Evolutionary conservation across 306 rosid genomes (phyloP).

Genomic region (Astragalus glycyphyllos): DNA sequence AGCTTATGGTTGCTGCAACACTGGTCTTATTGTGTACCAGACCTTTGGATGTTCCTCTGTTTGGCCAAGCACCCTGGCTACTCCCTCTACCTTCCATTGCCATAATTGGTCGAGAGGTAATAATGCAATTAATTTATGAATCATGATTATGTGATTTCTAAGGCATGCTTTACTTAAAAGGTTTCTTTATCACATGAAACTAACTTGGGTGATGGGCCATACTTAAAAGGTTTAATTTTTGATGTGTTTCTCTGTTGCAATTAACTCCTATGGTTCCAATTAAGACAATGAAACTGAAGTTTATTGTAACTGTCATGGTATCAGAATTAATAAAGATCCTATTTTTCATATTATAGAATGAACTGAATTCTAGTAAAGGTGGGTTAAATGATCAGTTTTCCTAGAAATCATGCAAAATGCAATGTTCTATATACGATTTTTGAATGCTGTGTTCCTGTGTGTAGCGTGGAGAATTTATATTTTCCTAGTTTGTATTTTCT

Average conservation of each 20-base stretch:
- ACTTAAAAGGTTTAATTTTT: background rate
- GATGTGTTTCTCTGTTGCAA: constrained; percentile 14
- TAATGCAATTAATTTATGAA: background rate
- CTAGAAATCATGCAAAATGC: background rate
- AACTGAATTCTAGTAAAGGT: background rate
- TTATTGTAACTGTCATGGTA: constrained; percentile 3
- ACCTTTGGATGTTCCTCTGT: constrained; percentile 66
- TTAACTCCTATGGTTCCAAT: background rate
- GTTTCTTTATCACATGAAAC: background rate
- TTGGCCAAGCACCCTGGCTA: constrained; percentile 82
- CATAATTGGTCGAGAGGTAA: constrained; percentile 97
- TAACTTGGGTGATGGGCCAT: too few species aligned
- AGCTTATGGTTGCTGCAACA: constrained; percentile 99
- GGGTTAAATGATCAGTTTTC: constrained; percentile 13
- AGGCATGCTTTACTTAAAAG: constrained; percentile 7
- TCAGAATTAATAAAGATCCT: constrained; percentile 5
- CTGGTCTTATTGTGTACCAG: constrained; percentile 82
- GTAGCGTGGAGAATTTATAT: constrained; percentile 15
- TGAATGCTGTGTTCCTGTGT: background rate
- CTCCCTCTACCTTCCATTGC: constrained; percentile 82
- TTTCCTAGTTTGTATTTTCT: background rate
- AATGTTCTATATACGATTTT: background rate
- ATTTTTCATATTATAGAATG: constrained; percentile 23
- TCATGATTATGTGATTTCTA: constrained; percentile 3
- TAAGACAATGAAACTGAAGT: constrained; percentile 9